These are phyloP conservation scores for Fusarium sp. DNA, from an alignment of 2,329 filamentous ascomycete species.

Conservation along the genomic window DNA sequence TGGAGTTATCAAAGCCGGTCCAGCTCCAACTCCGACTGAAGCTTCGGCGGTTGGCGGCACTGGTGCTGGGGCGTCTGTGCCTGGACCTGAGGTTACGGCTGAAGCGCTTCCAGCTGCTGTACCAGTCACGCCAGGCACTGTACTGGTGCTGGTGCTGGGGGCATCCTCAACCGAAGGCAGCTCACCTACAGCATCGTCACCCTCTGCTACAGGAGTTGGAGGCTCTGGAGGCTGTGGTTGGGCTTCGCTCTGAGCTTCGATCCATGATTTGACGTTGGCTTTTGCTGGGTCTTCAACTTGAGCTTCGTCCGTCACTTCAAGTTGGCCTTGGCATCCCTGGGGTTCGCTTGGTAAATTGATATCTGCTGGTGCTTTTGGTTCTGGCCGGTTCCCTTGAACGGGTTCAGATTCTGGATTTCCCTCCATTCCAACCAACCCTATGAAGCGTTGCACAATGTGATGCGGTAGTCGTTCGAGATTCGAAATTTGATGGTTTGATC, in stretches of 20 bases:
- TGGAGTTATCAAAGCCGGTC: conserved; percentile 40
- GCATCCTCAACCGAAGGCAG: conserved; percentile 36
- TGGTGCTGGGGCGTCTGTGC: conserved; percentile 13
- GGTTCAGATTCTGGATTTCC: conserved; percentile 42
- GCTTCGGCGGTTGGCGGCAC: conserved; percentile 8
- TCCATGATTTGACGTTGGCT: conserved; percentile 39
- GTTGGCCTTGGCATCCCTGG: conserved; percentile 17
- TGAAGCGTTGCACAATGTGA: conserved; percentile 22
- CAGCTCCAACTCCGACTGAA: conserved; percentile 20
- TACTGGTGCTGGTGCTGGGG: too few species aligned
- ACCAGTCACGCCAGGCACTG: conserved; percentile 26
- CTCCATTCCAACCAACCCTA: conserved; percentile 46
- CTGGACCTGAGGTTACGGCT: conserved; percentile 26
- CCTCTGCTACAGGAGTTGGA: conserved; percentile 22
- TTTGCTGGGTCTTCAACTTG: conserved; percentile 21
- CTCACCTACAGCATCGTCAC: conserved; percentile 33
- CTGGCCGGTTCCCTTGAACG: conserved; percentile 24
- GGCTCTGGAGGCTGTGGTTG: conserved; percentile 32
- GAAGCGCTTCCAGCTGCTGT: conserved; percentile 30
- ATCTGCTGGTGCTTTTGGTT: conserved; percentile 17
- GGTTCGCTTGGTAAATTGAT: conserved; percentile 14
- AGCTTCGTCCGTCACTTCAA: conserved; percentile 13
- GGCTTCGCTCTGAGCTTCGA: conserved; percentile 32
- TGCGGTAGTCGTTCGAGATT: conserved; percentile 5
- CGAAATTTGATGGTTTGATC: conserved; percentile 14